Evolutionary conservation across 31 red algal genomes (phyloP).

Genomic region (Odonthalia washingtoniensis): DNA sequence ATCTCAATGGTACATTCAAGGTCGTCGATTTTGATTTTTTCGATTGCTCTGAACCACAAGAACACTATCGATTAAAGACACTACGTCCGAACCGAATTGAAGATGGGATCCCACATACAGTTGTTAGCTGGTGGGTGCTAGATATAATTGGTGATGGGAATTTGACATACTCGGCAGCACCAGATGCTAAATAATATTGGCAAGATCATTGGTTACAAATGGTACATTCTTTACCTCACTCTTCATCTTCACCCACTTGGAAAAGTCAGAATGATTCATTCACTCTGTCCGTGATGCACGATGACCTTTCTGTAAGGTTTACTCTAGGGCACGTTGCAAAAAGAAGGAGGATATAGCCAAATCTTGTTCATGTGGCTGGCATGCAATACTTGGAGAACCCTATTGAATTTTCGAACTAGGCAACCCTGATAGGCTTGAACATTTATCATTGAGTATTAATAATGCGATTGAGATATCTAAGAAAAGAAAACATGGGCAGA

Average conservation of each 20-base stretch:
- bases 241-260: too few species aligned
- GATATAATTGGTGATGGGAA: conserved; percentile 69
- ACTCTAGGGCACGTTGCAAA: conserved; percentile 12
- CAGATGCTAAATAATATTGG: conserved; percentile 65
- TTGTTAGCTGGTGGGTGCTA: too few species aligned
- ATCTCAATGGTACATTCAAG: conserved; percentile 43
- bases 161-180: conserved; percentile 51
- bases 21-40: conserved; percentile 68
- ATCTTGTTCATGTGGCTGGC: conserved; percentile 61
- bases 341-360: background rate
- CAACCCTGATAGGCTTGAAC: conserved; percentile 22
- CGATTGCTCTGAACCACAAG: background rate
- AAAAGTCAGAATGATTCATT: background rate
- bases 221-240: conserved; percentile 54
- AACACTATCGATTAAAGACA: conserved; percentile 5
- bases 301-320: conserved; percentile 38
- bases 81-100: conserved; percentile 17
- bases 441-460: conserved; percentile 21
- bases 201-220: conserved; percentile 79
- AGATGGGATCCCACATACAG: conserved; percentile 42
- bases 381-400: conserved; percentile 39
- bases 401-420: conserved; percentile 69
- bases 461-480: conserved; percentile 34
- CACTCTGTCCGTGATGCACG: too few species aligned
- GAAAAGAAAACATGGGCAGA: too few species aligned